phyloP scores from a whole-genome alignment of 2,329 filamentous ascomycete genomes.

The Corinectria fuckeliana region DNA sequence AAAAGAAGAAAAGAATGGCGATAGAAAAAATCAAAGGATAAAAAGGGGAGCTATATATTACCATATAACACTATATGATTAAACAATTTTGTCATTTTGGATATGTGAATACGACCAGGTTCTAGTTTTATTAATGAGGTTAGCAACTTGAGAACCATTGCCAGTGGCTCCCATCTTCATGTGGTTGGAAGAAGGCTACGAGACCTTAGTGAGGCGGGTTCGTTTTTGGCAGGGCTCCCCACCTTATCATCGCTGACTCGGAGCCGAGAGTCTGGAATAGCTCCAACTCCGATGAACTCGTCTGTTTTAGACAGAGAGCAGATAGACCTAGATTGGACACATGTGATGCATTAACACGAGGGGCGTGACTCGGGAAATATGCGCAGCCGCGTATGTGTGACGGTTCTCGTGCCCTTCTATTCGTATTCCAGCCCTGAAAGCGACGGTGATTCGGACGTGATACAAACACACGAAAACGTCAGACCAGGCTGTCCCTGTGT shows the following conservation, averaged over 20 bases:
- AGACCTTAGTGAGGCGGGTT: background rate
- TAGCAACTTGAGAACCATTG: constrained; percentile 5
- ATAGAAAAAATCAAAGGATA: background rate
- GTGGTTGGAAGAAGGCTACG: constrained; percentile 7
- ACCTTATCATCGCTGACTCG: constrained; percentile 2
- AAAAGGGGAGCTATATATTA: background rate
- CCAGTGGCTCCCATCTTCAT: constrained; percentile 15
- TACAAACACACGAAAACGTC: constrained; percentile 3
- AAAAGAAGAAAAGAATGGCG: background rate
- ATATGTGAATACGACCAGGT: background rate
- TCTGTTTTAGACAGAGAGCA: background rate
- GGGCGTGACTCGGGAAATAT: background rate
- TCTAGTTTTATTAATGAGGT: background rate
- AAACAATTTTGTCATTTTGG: background rate
- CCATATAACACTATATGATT: background rate
- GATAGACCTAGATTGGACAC: background rate
- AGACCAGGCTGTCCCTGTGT: background rate
- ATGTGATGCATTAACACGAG: background rate
- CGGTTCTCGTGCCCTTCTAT: background rate
- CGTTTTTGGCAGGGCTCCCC: constrained; percentile 2
- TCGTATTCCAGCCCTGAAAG: background rate
- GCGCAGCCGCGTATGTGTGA: background rate
- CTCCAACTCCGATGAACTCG: too few relatives aligned
- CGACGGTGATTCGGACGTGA: background rate
- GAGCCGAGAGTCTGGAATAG: constrained; percentile 7